phyloP scores from a whole-genome alignment of 495 filamentous ascomycete genomes.

The Penicillium coprophilum region DNA sequence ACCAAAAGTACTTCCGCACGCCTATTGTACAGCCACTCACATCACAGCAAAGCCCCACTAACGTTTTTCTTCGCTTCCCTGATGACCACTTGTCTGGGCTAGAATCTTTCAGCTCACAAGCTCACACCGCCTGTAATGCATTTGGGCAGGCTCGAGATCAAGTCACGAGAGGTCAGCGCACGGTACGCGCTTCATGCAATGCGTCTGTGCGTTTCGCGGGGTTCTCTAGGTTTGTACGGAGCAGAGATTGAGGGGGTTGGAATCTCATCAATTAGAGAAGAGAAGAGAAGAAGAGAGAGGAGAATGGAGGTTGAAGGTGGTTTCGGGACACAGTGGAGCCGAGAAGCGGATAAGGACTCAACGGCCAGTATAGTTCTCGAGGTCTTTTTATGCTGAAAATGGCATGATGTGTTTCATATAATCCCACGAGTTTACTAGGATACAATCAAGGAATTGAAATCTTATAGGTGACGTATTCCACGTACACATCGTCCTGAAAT shows the following conservation, averaged over 20 bases:
- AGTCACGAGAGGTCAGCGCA: not conserved
- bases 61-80: too few species aligned
- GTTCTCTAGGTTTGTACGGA: conserved; percentile 3
- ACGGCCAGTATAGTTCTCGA: too few species aligned
- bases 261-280: too few species aligned
- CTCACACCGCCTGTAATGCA: not conserved
- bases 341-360: not conserved
- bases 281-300: not conserved
- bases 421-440: too few species aligned
- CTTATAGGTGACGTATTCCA: not conserved
- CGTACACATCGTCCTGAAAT: too few species aligned
- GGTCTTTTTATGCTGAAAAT: not conserved
- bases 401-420: not conserved
- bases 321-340: not conserved
- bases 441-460: too few species aligned
- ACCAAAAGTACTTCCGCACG: not conserved
- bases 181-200: not conserved
- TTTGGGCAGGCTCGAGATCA: too few species aligned
- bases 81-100: too few species aligned
- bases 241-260: too few species aligned
- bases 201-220: conserved; percentile 1
- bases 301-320: not conserved
- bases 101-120: conserved; percentile 1
- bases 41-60: not conserved
- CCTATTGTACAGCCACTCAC: conserved; percentile 1